Conservation (phyloP, 768 basidiomycete genomes). For the Suillus tomentosus region DNA sequence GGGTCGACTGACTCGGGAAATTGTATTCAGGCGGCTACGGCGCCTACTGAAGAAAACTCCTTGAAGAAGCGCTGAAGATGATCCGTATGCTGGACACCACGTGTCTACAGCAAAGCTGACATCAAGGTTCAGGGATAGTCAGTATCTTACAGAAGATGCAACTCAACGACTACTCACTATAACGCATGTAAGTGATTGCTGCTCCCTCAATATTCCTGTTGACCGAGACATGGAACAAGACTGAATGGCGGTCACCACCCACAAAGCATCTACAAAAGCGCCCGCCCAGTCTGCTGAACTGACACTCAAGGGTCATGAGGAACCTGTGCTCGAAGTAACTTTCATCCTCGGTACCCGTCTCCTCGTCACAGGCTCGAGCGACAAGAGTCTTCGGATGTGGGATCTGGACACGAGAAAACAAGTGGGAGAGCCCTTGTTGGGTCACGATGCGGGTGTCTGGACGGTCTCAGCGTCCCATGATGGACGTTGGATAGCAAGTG, state of each 20-base stretch:
- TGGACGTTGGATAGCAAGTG: no score
- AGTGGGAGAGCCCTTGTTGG: not conserved
- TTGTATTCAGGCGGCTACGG: not conserved
- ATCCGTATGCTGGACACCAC: not conserved
- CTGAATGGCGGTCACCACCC: not conserved
- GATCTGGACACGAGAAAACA: not conserved
- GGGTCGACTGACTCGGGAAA: not conserved
- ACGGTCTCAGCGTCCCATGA: not conserved
- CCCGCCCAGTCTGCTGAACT: not conserved
- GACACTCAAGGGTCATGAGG: not conserved
- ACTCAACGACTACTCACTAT: not conserved
- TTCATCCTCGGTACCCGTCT: not conserved
- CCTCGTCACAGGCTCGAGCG: not conserved
- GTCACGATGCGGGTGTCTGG: not conserved
- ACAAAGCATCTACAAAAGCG: not conserved
- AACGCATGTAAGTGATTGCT: not conserved
- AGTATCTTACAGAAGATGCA: not conserved
- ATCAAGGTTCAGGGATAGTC: not conserved
- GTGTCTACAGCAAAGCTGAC: not conserved
- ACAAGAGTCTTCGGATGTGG: not conserved
- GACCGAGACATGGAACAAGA: not conserved
- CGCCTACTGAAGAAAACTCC: not conserved
- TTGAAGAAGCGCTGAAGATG: not conserved
- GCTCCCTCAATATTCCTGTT: not conserved
- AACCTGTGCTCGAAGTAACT: not conserved